Conservation (phyloP, 441 rosid species). For the Gossypium trilobum region DNA sequence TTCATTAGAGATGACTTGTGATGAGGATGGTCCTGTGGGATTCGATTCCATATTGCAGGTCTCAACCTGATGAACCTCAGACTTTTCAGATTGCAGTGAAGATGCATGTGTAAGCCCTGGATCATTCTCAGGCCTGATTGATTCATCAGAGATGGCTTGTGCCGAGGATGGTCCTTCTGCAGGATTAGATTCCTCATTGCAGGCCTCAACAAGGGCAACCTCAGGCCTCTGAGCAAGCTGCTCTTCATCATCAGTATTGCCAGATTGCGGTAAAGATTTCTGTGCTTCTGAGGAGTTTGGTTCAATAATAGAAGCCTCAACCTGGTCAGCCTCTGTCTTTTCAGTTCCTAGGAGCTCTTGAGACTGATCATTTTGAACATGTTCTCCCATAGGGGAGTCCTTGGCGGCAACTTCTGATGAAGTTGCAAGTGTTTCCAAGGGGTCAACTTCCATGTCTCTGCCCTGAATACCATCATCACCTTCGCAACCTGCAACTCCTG, state of each 20-base stretch:
- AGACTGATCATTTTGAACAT: slow-evolving; percentile 12
- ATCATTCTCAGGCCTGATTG: neutral
- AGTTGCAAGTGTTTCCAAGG: slow-evolving; percentile 20
- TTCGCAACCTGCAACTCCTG: slow-evolving; percentile 14
- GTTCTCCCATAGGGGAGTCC: slow-evolving; percentile 18
- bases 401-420: slow-evolving; percentile 16
- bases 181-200: neutral
- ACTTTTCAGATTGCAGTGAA: neutral
- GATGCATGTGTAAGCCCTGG: slow-evolving; percentile 5
- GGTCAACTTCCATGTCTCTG: neutral
- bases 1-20: slow-evolving; percentile 8
- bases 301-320: slow-evolving; percentile 4
- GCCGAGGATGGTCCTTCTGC: neutral
- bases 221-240: slow-evolving; percentile 8
- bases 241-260: slow-evolving; percentile 14
- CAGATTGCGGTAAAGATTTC: slow-evolving; percentile 17
- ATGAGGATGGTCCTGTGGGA: neutral
- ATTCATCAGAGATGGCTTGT: slow-evolving; percentile 7
- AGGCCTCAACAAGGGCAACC: neutral
- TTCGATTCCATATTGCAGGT: slow-evolving; percentile 1
- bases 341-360: slow-evolving; percentile 13
- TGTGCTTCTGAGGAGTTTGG: slow-evolving; percentile 17
- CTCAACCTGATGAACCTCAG: slow-evolving; percentile 4
- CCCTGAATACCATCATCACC: slow-evolving; percentile 11
- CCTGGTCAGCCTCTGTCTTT: slow-evolving; percentile 10